Base-by-base conservation (phyloP, 345 rosid species). In the Syzygium aqueum region DNA sequence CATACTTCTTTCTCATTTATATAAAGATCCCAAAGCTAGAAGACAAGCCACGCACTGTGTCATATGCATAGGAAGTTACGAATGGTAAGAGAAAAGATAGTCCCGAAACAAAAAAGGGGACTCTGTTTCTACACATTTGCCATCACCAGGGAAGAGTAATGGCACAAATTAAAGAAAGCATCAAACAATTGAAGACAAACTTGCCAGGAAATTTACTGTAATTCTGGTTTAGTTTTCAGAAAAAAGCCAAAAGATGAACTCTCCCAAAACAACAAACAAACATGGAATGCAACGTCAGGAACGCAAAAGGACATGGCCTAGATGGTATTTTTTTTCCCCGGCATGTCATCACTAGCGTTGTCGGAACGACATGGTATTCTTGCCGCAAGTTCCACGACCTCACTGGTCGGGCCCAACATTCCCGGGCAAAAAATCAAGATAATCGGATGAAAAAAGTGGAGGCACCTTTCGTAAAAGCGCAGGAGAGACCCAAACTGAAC, bases 401-500 rank as follows among this genome's bases (percentile, higher is more conserved):
- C 46, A 43, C 46, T 43, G 46, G 46, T 43, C 46, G 46, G 7
- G 6, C 46, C 46, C 46, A 43, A 6, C 6, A 43, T 1, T 43
- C 46, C 46, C 46, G 1, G 46, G 46, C 5, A 43, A 43, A 43
- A 43, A 43, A 43, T 1, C 65, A 43, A 43, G 46, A 43, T 43
- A 43, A 43, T 43, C 46, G 46, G 46, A 43, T 43, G 46, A 49
- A 5, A 51, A 43, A 5, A 82, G 22, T 9, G 43, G 49, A 49
- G 51, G 50, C 90, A 95, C 98, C 97, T 85, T 88, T 88, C 0
- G 94, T 88, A 52, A 93, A 92, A 5, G 97, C 91, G 73, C 96
- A 95, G 28, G 92, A 88, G 17, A 95, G 82, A 27, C 98, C 97
- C 11, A 93, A 85, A 1, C 90, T 88, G 4, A 96, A 93, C 5